phyloP scores from a whole-genome alignment of 306 rosid genomes.

The Rosa persica region DNA sequence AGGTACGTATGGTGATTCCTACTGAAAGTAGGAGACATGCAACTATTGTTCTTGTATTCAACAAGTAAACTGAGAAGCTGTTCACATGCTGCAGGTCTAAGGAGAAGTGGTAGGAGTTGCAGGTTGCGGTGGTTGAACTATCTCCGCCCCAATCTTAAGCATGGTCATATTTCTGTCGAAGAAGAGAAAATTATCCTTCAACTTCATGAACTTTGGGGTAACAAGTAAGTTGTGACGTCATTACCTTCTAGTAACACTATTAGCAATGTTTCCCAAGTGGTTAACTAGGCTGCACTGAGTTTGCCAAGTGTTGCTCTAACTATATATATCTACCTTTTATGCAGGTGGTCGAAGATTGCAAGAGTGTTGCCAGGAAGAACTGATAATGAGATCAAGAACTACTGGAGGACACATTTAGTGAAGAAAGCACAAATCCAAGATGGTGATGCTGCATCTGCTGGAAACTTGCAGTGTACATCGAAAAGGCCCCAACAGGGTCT shows the following conservation, averaged over 20 bases:
- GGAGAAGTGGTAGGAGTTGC: slow-evolving; percentile 86
- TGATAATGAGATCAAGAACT: slow-evolving; percentile 70
- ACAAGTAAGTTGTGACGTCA: slow-evolving; percentile 53
- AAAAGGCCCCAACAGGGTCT: slow-evolving; percentile 22
- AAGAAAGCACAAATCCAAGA: slow-evolving; percentile 39
- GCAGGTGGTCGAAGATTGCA: slow-evolving; percentile 77
- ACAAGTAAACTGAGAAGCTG: background rate
- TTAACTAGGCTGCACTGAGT: background rate
- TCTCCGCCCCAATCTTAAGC: slow-evolving; percentile 71
- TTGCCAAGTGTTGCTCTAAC: background rate
- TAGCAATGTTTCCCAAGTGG: background rate
- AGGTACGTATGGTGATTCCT: slow-evolving; percentile 35
- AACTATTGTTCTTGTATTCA: background rate
- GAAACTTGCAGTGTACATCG: slow-evolving; percentile 16
- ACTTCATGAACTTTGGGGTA: slow-evolving; percentile 73
- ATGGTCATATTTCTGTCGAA: slow-evolving; percentile 40
- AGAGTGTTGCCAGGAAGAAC: slow-evolving; percentile 65
- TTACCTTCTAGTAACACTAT: background rate
- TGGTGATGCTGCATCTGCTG: slow-evolving; percentile 24
- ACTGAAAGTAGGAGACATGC: background rate
- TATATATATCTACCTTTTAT: background rate
- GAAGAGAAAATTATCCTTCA: slow-evolving; percentile 59
- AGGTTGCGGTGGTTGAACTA: slow-evolving; percentile 83
- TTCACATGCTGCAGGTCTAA: slow-evolving; percentile 42
- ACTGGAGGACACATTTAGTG: slow-evolving; percentile 60